phyloP scores from a whole-genome alignment of 2,329 filamentous ascomycete genomes.

The Pestalotiopsis sp. region DNA sequence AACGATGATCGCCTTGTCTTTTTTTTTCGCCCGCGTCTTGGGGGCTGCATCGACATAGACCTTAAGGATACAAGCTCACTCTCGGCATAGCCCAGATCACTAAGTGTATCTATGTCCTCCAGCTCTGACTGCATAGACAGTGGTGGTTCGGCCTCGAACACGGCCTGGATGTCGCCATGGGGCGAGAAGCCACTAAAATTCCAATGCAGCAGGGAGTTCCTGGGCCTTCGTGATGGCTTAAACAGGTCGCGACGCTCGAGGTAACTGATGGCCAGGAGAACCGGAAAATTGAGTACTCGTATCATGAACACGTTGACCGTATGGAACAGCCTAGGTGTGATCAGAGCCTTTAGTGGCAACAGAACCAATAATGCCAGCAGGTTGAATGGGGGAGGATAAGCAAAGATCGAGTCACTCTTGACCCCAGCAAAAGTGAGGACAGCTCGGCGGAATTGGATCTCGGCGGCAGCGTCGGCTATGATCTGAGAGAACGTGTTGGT shows the following conservation, averaged over 20 bases:
- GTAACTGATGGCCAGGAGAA: slow-evolving; percentile 60
- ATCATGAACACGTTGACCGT: slow-evolving; percentile 69
- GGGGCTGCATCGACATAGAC: not conserved
- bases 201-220: slow-evolving; percentile 28
- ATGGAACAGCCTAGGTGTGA: slow-evolving; percentile 67
- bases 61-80: slow-evolving; percentile 9
- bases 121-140: slow-evolving; percentile 34
- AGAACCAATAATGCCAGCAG: slow-evolving; percentile 63
- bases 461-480: slow-evolving; percentile 66
- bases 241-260: slow-evolving; percentile 58
- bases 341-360: slow-evolving; percentile 64
- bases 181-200: slow-evolving; percentile 52
- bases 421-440: slow-evolving; percentile 75
- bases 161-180: slow-evolving; percentile 60
- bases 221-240: not conserved
- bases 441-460: slow-evolving; percentile 70
- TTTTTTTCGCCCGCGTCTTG: not conserved
- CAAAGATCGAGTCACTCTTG: slow-evolving; percentile 70
- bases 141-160: slow-evolving; percentile 61
- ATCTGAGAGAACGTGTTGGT: slow-evolving; percentile 72
- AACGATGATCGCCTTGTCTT: not conserved
- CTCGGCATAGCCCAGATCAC: slow-evolving; percentile 25
- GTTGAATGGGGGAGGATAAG: slow-evolving; percentile 71
- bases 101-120: slow-evolving; percentile 33
- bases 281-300: slow-evolving; percentile 61